These are phyloP conservation scores for Suhomyces wounanorum DNA, from an alignment of 1,139 yeast species.

Conservation along the genomic window DNA sequence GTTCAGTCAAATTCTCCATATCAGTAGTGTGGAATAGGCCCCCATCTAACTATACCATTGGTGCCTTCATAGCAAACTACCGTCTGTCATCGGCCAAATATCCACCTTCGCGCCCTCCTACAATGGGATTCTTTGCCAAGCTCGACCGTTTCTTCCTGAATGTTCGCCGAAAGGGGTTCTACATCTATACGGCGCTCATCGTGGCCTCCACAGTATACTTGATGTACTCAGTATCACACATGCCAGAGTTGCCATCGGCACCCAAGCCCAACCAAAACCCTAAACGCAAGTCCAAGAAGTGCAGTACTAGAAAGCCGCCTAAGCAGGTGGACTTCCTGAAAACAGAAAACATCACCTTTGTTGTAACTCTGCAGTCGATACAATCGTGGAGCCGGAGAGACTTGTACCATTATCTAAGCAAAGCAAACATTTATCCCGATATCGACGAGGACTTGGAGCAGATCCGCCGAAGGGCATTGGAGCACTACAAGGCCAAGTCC, in stretches of 20 bases:
- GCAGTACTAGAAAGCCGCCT: background rate
- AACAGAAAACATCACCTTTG: background rate
- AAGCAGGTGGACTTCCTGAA: background rate
- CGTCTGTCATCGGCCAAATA: background rate
- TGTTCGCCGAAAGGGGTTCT: constrained; percentile 38
- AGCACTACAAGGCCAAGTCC: constrained; percentile 11
- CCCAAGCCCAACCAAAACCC: constrained; percentile 2
- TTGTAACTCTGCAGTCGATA: constrained; percentile 8
- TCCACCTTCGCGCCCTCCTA: background rate
- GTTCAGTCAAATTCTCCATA: background rate
- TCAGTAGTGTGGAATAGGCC: background rate
- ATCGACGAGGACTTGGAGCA: constrained; percentile 21
- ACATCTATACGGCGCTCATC: constrained; percentile 36
- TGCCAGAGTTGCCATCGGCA: constrained; percentile 26
- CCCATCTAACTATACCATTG: background rate
- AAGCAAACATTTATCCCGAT: constrained; percentile 22
- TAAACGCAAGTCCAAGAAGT: background rate
- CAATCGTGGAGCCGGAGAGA: constrained; percentile 25
- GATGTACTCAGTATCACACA: constrained; percentile 32
- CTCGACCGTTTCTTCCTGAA: constrained; percentile 32
- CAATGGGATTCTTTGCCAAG: constrained; percentile 10
- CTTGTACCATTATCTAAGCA: constrained; percentile 21
- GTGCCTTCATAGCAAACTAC: background rate
- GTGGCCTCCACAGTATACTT: constrained; percentile 37
- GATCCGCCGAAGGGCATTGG: constrained; percentile 19